Percentiles rank a stretch among this genome's conserved stretches.
phyloP scores from a whole-genome alignment of 495 filamentous ascomycete species.

The Neurospora tetraspora region DNA sequence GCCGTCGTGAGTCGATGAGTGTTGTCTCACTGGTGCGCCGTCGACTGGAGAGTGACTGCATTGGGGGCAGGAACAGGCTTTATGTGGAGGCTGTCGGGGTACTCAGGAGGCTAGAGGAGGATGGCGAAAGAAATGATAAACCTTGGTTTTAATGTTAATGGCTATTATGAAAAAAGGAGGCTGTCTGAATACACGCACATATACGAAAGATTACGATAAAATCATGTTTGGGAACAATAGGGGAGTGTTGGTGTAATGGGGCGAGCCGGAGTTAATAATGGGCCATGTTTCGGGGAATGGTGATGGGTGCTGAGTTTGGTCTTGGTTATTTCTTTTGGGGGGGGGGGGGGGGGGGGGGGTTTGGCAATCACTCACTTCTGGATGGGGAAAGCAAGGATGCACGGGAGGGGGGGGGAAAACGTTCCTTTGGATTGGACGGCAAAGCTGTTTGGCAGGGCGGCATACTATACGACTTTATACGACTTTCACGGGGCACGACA shows the following conservation, averaged over 20 bases:
- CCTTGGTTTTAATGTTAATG: slow-evolving; percentile 25
- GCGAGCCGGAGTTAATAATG: not conserved
- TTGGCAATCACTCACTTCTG: not conserved
- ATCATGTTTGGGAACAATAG: not conserved
- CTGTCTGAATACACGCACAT: not conserved
- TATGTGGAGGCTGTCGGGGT: slow-evolving; percentile 36
- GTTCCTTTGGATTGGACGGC: not conserved
- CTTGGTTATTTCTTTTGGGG: not conserved
- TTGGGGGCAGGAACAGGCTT: slow-evolving; percentile 27
- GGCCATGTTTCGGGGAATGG: not conserved
- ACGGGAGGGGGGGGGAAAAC: not conserved
- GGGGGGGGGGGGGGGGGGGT: not conserved
- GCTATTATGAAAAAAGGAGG: not conserved
- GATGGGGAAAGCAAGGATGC: not conserved
- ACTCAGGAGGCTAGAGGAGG: slow-evolving; percentile 34
- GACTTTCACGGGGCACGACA: not conserved
- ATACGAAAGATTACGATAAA: not conserved
- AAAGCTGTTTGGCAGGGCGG: not conserved
- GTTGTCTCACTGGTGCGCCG: slow-evolving; percentile 31
- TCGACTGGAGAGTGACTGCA: slow-evolving; percentile 29
- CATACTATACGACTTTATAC: not conserved
- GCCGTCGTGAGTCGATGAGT: slow-evolving; percentile 23
- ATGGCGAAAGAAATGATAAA: slow-evolving; percentile 12
- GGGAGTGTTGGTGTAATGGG: not conserved
- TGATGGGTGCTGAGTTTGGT: not conserved